Conservation (phyloP, 495 filamentous ascomycete genomes). For the Neurospora hispaniola region DNA sequence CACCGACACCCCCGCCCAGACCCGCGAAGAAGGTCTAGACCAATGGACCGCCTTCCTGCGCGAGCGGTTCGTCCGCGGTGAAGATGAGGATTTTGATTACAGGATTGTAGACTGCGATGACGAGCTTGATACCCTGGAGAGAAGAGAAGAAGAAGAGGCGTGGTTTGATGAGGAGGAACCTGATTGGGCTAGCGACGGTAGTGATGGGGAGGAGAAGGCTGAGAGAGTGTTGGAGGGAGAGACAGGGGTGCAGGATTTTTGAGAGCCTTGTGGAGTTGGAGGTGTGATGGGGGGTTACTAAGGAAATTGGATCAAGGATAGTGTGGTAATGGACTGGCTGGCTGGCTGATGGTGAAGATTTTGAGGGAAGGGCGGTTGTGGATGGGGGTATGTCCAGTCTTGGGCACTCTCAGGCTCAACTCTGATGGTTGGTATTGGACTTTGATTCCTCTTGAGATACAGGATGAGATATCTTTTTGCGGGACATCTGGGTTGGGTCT, state of each 20-base stretch:
- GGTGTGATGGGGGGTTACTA: neutral
- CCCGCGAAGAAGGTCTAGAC: constrained; percentile 49
- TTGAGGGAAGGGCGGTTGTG: neutral
- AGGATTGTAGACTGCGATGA: constrained; percentile 54
- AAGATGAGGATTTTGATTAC: constrained; percentile 72
- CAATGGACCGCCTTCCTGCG: constrained; percentile 60
- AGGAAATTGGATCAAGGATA: neutral
- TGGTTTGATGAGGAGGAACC: constrained; percentile 75
- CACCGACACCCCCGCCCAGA: constrained; percentile 43
- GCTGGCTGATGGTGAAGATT: neutral
- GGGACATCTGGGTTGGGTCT: neutral
- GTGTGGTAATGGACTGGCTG: neutral
- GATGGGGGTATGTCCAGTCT: neutral
- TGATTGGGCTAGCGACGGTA: constrained; percentile 42
- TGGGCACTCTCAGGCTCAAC: neutral
- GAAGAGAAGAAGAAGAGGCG: constrained; percentile 47
- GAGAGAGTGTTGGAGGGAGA: constrained; percentile 44
- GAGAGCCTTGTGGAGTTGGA: constrained; percentile 5
- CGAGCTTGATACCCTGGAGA: constrained; percentile 55
- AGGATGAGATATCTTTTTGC: neutral
- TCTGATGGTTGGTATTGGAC: neutral
- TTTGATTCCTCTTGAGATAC: neutral
- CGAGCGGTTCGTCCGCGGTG: constrained; percentile 57
- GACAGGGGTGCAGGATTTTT: constrained; percentile 78
- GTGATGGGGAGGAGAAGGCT: constrained; percentile 23